These are phyloP conservation scores for Harrya chromipes DNA, from an alignment of 768 basidiomycete species.

Conservation along the genomic window DNA sequence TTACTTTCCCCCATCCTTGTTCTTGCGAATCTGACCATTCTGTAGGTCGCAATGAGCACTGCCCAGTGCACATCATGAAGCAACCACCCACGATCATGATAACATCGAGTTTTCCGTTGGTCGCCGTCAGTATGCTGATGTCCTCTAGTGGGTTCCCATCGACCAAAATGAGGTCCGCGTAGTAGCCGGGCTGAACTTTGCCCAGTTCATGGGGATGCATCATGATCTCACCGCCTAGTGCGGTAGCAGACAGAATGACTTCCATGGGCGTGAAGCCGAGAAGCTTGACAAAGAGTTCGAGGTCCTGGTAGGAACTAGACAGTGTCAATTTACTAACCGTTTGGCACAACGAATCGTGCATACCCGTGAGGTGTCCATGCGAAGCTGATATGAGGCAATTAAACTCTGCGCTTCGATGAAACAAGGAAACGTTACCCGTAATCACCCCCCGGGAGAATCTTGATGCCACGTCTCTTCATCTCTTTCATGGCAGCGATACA, in stretches of 20 bases:
- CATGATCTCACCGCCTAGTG: slow-evolving; percentile 37
- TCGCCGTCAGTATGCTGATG: slow-evolving; percentile 30
- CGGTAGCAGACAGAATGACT: slow-evolving; percentile 34
- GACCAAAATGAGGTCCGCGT: slow-evolving; percentile 36
- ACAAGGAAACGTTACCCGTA: slow-evolving; percentile 28
- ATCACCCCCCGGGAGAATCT: slow-evolving; percentile 37
- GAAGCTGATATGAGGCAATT: slow-evolving; percentile 14
- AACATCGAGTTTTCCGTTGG: slow-evolving; percentile 31
- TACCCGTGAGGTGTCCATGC: slow-evolving; percentile 35
- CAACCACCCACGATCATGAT: slow-evolving; percentile 31
- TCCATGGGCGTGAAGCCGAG: slow-evolving; percentile 37
- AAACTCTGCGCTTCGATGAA: not conserved
- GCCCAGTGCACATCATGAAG: not conserved
- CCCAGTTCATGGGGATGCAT: slow-evolving; percentile 35
- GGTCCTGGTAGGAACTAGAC: slow-evolving; percentile 34
- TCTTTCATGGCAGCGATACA: slow-evolving; percentile 34
- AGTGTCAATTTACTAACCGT: slow-evolving; percentile 2
- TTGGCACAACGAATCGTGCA: not conserved
- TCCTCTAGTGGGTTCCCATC: slow-evolving; percentile 37
- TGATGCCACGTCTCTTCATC: slow-evolving; percentile 36
- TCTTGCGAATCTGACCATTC: slow-evolving; percentile 29
- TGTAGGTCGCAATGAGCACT: slow-evolving; percentile 4
- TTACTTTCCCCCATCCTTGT: not conserved
- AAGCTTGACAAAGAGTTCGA: slow-evolving; percentile 36
- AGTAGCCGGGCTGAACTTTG: slow-evolving; percentile 36